Evolutionary conservation across 2,329 filamentous ascomycete genomes (phyloP), one percentile per base, ranked within the genome.

Genomic region (Chaetomiaceae sp.): DNA sequence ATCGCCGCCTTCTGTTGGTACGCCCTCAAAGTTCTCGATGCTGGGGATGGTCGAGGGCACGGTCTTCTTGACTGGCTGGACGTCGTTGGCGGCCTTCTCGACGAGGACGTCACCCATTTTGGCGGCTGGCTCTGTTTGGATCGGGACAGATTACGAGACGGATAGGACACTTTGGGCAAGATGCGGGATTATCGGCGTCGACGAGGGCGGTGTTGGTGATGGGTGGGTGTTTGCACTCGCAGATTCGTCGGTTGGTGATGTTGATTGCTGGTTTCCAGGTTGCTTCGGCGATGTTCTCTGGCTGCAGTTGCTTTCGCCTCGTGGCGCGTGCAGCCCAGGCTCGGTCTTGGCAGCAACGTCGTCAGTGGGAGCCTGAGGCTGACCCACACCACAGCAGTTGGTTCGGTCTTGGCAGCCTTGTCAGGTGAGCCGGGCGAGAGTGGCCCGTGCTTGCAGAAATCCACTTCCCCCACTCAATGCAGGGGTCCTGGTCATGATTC

Each of bases 81-180:
- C 76, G 63, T 79, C 82, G 79, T 84, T 87, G 70, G 80, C 79
- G 68, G 89, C 84, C 74, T 82, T 91, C 75, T 96, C 90, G 69
- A 96, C 84, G 66, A 87, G 80, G 69, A 89, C 83, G 78, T 95
- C 89, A 72, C 85, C 91, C 92, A 96, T 96, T 37, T 69, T 79
- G 59, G 58, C 59, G 53, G 50, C 40, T 36, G 38, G 25, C 36
- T 51, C 43, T 40, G 3, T 38, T 33, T 43, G 33, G 22, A 37
- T 29, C 7, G 33, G 20, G 20, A 9, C 25, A 12, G 15, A 15
- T 6, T 47, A 15, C 40, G 15, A 23, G 19, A 33, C 36, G 22
- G 43, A 5, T 31, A 31, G 33, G 6, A 12, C 27, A 31, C 8
- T 7, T 31, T 6, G 19, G 51, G 31, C 27, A 6, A 8, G 36